Conservation (phyloP, 495 filamentous ascomycete genomes). For the Articulospora tetracladia region DNA sequence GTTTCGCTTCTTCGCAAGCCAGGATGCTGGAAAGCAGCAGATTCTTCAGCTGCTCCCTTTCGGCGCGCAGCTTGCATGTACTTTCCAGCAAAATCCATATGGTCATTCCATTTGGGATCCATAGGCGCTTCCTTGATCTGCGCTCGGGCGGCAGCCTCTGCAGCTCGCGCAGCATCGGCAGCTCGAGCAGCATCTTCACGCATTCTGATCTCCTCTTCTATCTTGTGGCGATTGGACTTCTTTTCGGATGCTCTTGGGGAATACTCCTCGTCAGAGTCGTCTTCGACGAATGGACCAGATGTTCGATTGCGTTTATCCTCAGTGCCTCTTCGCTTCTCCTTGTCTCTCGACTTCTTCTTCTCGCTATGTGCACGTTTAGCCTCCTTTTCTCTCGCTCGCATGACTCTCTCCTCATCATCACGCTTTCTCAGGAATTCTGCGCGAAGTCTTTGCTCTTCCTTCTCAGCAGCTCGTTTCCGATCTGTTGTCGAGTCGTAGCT, state of each 20-base stretch:
- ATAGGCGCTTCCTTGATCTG: conserved; percentile 16
- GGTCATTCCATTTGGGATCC: conserved; percentile 19
- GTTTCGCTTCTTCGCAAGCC: conserved; percentile 23
- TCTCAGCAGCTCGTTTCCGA: conserved; percentile 28
- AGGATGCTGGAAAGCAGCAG: conserved; percentile 1
- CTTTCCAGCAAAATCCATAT: conserved; percentile 18
- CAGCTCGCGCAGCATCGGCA: conserved; percentile 7
- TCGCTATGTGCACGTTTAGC: conserved; percentile 28
- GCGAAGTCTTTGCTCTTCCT: conserved; percentile 25
- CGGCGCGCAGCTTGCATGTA: conserved; percentile 23
- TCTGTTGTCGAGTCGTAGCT: conserved; percentile 31
- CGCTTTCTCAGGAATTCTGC: conserved; percentile 14
- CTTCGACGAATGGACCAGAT: conserved; percentile 26
- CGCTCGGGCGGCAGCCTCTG: not conserved
- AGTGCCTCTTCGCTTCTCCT: conserved; percentile 44
- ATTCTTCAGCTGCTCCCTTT: conserved; percentile 14
- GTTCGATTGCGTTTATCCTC: conserved; percentile 38
- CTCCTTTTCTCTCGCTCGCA: conserved; percentile 30
- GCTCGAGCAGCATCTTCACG: conserved; percentile 15
- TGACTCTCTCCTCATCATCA: conserved; percentile 29
- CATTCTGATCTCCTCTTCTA: conserved; percentile 16
- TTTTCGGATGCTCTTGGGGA: conserved; percentile 12
- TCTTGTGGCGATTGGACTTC: conserved; percentile 17
- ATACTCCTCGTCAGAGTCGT: conserved; percentile 33
- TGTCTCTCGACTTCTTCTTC: conserved; percentile 43